A percentile compares a stretch with the other conserved stretches of the same genome.
Conservation (phyloP, 257 asterid genomes). For the Cordia subcordata region DNA sequence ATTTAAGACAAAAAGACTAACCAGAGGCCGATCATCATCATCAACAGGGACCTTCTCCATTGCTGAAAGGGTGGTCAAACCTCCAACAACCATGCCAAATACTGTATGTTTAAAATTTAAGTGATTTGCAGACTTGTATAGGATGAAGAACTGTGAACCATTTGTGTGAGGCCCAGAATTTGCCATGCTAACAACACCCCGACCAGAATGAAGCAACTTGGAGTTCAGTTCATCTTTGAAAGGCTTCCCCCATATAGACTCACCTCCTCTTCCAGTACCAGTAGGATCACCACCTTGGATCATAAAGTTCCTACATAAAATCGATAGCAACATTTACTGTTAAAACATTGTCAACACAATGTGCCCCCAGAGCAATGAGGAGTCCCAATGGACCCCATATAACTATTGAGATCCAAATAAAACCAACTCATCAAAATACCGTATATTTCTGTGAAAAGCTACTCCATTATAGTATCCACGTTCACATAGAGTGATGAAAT, state of each 20-base stretch:
- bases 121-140: conserved; percentile 96
- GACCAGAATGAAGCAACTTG: conserved; percentile 87
- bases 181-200: conserved; percentile 99
- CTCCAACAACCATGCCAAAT: conserved; percentile 92
- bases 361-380: no score
- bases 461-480: conserved; percentile 92
- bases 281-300: conserved; percentile 99
- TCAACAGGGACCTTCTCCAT: conserved; percentile 91
- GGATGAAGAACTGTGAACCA: conserved; percentile 93
- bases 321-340: conserved; percentile 12
- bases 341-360: neutral
- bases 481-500: conserved; percentile 77
- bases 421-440: no score
- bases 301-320: conserved; percentile 77
- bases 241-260: conserved; percentile 92
- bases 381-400: neutral
- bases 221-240: conserved; percentile 94
- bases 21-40: conserved; percentile 81
- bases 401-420: conserved; percentile 5
- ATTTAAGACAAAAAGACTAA: conserved; percentile 30
- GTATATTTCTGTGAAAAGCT: conserved; percentile 80
- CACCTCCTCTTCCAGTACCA: conserved; percentile 93
- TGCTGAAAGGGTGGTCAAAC: conserved; percentile 70
- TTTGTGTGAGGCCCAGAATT: conserved; percentile 93
- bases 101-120: conserved; percentile 89